phyloP scores from a whole-genome alignment of 345 rosid genomes.

The Brassica carinata region DNA sequence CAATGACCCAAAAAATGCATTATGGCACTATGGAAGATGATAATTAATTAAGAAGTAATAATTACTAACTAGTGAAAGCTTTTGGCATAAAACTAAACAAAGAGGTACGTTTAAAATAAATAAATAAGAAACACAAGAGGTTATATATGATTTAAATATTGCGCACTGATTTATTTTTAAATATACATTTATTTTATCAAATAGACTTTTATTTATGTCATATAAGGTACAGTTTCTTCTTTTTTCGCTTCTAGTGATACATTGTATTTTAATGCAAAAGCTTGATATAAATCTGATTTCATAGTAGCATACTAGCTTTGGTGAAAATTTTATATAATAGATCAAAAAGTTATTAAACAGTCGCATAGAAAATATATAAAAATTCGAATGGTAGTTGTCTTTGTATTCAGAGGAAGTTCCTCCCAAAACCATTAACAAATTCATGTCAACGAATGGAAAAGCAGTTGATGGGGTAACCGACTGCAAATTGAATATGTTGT shows the following conservation, averaged over 20 bases:
- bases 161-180: background rate
- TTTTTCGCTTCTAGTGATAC: background rate
- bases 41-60: background rate
- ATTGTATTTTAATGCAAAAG: background rate
- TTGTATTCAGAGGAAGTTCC: background rate
- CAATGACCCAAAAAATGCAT: background rate
- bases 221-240: background rate
- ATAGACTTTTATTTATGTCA: background rate
- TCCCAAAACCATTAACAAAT: background rate
- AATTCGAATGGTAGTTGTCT: background rate
- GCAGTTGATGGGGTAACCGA: background rate
- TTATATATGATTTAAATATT: background rate
- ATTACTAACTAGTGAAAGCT: background rate
- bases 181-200: background rate
- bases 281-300: background rate
- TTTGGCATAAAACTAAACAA: background rate
- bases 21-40: background rate
- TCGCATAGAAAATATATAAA: background rate
- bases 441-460: background rate
- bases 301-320: too few relatives aligned
- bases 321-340: background rate
- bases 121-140: background rate
- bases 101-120: background rate
- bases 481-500: background rate
- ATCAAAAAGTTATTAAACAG: background rate